Conservation (phyloP, 352 stramenopile genomes). For the Lagenidium sp. region DNA sequence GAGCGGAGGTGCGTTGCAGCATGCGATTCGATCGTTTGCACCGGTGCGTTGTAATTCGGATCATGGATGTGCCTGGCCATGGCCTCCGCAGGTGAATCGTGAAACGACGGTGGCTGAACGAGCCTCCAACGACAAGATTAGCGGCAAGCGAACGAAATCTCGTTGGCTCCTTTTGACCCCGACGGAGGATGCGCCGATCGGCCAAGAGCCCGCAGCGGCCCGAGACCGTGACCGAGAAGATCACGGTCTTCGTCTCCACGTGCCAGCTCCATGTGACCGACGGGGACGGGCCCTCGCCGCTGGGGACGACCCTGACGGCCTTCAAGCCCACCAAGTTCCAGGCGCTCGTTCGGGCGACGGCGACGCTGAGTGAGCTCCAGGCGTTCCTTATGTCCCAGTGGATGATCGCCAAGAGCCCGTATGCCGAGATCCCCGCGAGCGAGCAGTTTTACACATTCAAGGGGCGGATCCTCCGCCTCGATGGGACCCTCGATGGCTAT, state of each 20-base stretch:
- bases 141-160: no score
- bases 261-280: background rate
- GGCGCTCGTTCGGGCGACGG: constrained; percentile 25
- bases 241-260: constrained; percentile 1
- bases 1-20: no score
- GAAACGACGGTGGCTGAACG: no score
- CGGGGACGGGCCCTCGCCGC: background rate
- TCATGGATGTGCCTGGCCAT: no score
- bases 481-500: constrained; percentile 49
- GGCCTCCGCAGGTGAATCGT: no score
- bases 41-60: no score
- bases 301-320: background rate
- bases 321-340: constrained; percentile 58
- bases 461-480: constrained; percentile 49
- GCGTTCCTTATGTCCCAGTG: constrained; percentile 52
- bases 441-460: constrained; percentile 75
- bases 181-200: no score
- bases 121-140: no score
- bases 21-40: no score
- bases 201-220: no score
- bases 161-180: no score
- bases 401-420: constrained; percentile 48
- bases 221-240: constrained; percentile 5
- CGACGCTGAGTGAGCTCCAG: constrained; percentile 37
- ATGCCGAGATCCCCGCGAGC: constrained; percentile 21